Base-by-base conservation (phyloP, 306 rosid genomes). In the Castanea sativa region DNA sequence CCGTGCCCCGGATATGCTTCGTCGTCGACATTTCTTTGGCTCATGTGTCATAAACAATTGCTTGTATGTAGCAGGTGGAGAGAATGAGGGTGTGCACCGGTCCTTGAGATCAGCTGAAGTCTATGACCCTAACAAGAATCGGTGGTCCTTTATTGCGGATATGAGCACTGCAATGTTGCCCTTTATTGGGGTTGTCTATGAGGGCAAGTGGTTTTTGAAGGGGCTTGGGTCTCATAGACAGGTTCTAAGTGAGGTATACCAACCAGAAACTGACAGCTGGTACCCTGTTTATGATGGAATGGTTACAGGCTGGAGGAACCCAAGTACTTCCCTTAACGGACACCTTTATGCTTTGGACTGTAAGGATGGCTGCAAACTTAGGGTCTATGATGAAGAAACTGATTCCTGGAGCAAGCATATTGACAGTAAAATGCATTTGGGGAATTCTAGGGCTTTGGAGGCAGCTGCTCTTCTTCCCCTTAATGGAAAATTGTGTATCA, bases 151-250 rank as follows among this genome's bases (percentile, higher is more conserved):
- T 84, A 82, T 90, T 76, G 80, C 97, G 3, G 97, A 92, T 69
- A 92, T 92, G 97, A 88, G 93, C 86, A 90, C 97, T 55, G 96
- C 93, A 73, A 92, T 92, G 97, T 92, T 90, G 21, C 97, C 97
- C 70, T 92, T 86, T 85, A 90, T 92, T 20, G 93, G 97, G 80
- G 95, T 92, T 80, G 93, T 92, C 51, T 88, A 89, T 38, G 90
- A 92, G 76, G 93, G 92, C 32, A 92, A 92, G 78, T 92, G 97
- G 97, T 92, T 83, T 84, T 78, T 92, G 75, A 90, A 92, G 86
- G 97, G 97, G 80, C 87, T 90, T 7, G 96, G 97, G 10, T 79
- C 96, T 75, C 95, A 89, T 81, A 90, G 88, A 61, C 97, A 92
- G 84, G 93, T 92, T 76, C 83, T 90, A 64, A 87, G 96, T 52